phyloP scores from a whole-genome alignment of 2,329 filamentous ascomycete species.

The Ceratocystis papillata region DNA sequence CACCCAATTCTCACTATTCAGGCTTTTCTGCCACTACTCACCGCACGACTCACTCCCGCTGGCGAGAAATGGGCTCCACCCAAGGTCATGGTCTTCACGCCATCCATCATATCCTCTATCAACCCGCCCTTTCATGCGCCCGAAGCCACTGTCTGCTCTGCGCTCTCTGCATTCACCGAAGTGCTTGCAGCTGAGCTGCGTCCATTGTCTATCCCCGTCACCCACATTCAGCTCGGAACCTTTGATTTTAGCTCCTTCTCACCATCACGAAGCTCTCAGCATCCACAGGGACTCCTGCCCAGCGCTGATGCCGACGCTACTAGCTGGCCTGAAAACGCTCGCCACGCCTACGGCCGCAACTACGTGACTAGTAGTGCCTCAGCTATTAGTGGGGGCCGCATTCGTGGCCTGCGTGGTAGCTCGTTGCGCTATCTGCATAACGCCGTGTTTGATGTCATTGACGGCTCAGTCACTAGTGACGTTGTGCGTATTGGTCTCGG shows the following conservation, averaged over 20 bases:
- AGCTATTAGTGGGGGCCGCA: constrained; percentile 45
- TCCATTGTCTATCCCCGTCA: constrained; percentile 64
- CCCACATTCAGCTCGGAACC: constrained; percentile 80
- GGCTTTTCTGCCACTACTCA: constrained; percentile 73
- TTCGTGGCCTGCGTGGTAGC: constrained; percentile 54
- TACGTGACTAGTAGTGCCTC: constrained; percentile 47
- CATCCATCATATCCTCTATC: constrained; percentile 68
- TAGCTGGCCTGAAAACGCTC: constrained; percentile 52
- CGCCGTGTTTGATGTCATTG: constrained; percentile 80
- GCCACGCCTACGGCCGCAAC: constrained; percentile 52
- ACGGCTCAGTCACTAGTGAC: constrained; percentile 48
- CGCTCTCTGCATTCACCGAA: constrained; percentile 74
- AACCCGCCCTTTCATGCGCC: constrained; percentile 72
- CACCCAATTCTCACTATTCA: constrained; percentile 83
- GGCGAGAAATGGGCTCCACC: constrained; percentile 44
- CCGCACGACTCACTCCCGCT: constrained; percentile 46
- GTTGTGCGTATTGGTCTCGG: constrained; percentile 75
- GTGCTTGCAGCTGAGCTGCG: constrained; percentile 70
- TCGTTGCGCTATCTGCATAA: constrained; percentile 71
- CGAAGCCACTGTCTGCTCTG: constrained; percentile 75
- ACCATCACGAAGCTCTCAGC: constrained; percentile 33
- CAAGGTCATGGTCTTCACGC: constrained; percentile 67
- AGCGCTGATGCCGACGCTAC: constrained; percentile 39
- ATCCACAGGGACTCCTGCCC: constrained; percentile 33
- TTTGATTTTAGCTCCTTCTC: constrained; percentile 69